Evolutionary conservation across 257 asterid species (phyloP).

Genomic region (Solanum pennellii): DNA sequence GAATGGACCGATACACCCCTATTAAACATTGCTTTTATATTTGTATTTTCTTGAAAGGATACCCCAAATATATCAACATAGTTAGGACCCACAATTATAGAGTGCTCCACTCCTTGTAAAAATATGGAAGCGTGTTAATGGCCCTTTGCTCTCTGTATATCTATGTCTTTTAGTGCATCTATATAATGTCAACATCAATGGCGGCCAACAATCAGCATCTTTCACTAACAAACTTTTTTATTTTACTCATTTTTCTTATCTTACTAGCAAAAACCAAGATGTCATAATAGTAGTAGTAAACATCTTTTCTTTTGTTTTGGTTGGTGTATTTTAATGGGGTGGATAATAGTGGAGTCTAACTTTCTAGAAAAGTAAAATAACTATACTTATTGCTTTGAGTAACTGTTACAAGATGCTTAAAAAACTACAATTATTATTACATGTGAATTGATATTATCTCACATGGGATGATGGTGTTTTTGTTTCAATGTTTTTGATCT

Average conservation of each 20-base stretch:
- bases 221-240: conserved; percentile 4
- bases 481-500: neutral
- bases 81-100: neutral
- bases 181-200: conserved; percentile 44
- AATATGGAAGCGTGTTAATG: neutral
- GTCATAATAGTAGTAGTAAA: neutral
- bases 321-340: neutral
- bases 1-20: no score
- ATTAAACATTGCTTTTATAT: neutral
- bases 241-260: neutral
- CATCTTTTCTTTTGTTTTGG: neutral
- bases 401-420: neutral
- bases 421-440: neutral
- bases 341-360: neutral
- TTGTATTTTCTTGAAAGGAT: neutral
- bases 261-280: neutral
- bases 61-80: neutral
- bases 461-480: neutral
- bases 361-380: neutral
- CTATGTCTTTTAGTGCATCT: conserved; percentile 14
- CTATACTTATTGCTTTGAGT: conserved; percentile 3
- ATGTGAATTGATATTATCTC: neutral
- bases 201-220: conserved; percentile 41
- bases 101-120: neutral
- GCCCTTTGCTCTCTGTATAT: neutral